Evolutionary conservation across 2,329 filamentous ascomycete species (phyloP).

Genomic region (Periconia sp.): DNA sequence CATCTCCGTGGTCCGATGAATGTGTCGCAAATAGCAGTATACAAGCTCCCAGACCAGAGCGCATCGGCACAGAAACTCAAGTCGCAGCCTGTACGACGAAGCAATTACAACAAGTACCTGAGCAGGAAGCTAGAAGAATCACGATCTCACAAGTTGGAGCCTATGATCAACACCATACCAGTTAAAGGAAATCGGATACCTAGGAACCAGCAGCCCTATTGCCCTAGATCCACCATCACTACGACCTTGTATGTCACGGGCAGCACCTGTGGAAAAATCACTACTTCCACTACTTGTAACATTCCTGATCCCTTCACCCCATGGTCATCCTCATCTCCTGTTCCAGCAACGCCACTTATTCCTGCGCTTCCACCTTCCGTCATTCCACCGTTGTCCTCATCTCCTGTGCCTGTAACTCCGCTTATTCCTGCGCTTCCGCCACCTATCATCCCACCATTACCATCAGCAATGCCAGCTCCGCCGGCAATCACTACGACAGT

Average conservation of each 20-base stretch:
- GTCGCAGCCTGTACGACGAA: neutral
- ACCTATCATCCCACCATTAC: neutral
- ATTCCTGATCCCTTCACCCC: neutral
- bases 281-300: neutral
- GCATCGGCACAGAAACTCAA: conserved; percentile 1
- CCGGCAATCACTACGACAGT: conserved; percentile 12
- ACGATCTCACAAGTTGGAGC: neutral
- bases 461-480: neutral
- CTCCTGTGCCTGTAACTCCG: neutral
- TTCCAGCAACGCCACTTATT: neutral
- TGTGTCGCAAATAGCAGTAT: conserved; percentile 69
- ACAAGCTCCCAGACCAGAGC: conserved; percentile 50
- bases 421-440: neutral
- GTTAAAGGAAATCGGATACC: neutral
- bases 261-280: conserved; percentile 4
- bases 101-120: neutral
- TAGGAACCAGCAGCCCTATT: neutral
- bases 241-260: conserved; percentile 1
- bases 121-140: neutral
- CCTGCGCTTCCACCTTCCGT: neutral
- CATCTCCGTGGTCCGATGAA: conserved; percentile 72
- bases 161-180: neutral
- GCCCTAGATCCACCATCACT: neutral
- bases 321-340: neutral
- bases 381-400: neutral